phyloP scores from a whole-genome alignment of 352 stramenopile species.

The Phytophthora pseudosyringae region DNA sequence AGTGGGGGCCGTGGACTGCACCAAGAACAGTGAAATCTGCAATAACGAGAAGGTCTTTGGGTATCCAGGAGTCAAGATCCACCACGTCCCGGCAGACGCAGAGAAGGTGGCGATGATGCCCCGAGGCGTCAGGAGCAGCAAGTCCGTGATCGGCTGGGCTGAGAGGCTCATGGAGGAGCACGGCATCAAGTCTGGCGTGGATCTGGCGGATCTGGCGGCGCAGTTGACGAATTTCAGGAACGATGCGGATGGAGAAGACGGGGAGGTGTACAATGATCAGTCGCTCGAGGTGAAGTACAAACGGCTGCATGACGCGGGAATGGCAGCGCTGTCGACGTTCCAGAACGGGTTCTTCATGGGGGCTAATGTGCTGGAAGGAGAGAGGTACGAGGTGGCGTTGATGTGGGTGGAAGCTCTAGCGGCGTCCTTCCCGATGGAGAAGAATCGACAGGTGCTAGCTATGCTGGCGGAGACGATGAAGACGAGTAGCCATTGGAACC shows the following conservation, averaged over 20 bases:
- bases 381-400: constrained; percentile 67
- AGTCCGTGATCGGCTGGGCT: constrained; percentile 66
- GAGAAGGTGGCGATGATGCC: constrained; percentile 36
- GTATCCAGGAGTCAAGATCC: constrained; percentile 77
- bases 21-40: constrained; percentile 59
- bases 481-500: constrained; percentile 53
- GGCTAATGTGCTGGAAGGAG: constrained; percentile 58
- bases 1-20: constrained; percentile 84
- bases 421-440: constrained; percentile 66
- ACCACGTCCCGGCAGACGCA: constrained; percentile 60
- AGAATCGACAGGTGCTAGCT: constrained; percentile 62
- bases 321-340: constrained; percentile 69
- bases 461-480: constrained; percentile 47
- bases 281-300: constrained; percentile 71
- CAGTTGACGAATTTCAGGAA: constrained; percentile 58
- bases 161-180: constrained; percentile 62
- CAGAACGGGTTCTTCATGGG: constrained; percentile 82
- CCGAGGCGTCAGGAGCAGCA: constrained; percentile 41
- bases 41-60: constrained; percentile 62
- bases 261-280: constrained; percentile 44
- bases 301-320: constrained; percentile 70
- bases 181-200: constrained; percentile 60
- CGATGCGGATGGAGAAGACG: constrained; percentile 30
- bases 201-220: constrained; percentile 48
- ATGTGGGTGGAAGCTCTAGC: constrained; percentile 70